Evolutionary conservation across 495 filamentous ascomycete genomes (phyloP).

Genomic region (Choiromyces venosus): DNA sequence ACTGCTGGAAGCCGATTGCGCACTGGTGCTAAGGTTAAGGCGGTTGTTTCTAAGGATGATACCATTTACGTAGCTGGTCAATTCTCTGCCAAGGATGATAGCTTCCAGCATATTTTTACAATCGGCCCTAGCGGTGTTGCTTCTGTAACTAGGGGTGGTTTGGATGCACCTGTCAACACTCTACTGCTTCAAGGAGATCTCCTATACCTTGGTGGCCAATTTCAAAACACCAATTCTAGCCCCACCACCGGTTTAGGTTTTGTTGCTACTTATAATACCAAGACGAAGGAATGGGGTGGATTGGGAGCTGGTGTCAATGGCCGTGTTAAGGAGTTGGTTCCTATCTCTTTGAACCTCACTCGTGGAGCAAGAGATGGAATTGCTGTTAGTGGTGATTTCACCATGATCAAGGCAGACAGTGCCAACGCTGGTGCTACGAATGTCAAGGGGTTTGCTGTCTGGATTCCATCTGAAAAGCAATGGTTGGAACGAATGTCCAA

Average conservation of each 20-base stretch:
- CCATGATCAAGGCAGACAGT: constrained; percentile 60
- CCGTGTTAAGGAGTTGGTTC: constrained; percentile 63
- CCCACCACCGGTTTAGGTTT: constrained; percentile 59
- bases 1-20: constrained; percentile 63
- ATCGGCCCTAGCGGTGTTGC: constrained; percentile 59
- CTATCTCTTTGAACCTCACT: constrained; percentile 74
- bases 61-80: constrained; percentile 76
- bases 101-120: constrained; percentile 63
- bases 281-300: constrained; percentile 63
- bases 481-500: constrained; percentile 80
- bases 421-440: constrained; percentile 52
- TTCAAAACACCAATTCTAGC: constrained; percentile 65
- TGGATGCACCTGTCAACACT: constrained; percentile 73
- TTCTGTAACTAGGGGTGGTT: constrained; percentile 61
- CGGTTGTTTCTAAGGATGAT: constrained; percentile 55
- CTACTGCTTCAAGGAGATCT: constrained; percentile 58
- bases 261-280: constrained; percentile 68
- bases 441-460: constrained; percentile 75
- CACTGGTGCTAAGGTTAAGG: constrained; percentile 58
- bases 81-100: constrained; percentile 55
- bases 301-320: constrained; percentile 87
- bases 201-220: constrained; percentile 80
- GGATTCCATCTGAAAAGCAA: constrained; percentile 83
- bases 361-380: constrained; percentile 64
- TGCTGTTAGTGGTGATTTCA: constrained; percentile 75